These are phyloP conservation scores for Vigna trinervia DNA, from an alignment of 306 rosid species.

Conservation along the genomic window DNA sequence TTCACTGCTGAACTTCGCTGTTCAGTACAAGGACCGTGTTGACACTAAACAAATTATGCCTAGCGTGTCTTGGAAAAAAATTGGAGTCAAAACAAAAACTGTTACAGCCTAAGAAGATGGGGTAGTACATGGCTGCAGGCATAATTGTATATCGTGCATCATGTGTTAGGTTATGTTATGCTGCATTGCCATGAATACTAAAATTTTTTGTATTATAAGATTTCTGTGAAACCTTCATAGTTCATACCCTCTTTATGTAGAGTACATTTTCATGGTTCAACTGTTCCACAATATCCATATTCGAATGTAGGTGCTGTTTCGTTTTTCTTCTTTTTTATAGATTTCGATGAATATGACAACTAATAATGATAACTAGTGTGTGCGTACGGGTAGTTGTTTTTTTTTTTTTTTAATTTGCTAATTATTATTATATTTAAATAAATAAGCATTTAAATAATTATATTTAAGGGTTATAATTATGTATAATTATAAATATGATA, in stretches of 20 bases:
- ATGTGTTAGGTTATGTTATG: slow-evolving; percentile 34
- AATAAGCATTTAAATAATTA: no score
- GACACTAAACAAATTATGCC: slow-evolving; percentile 96
- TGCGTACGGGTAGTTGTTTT: no score
- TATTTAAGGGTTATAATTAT: no score
- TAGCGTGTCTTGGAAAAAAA: slow-evolving; percentile 86
- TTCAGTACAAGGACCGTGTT: slow-evolving; percentile 77
- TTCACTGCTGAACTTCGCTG: slow-evolving; percentile 85
- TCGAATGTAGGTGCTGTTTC: not conserved
- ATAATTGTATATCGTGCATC: slow-evolving; percentile 1
- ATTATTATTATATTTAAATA: no score
- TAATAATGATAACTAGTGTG: not conserved
- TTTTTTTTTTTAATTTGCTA: no score
- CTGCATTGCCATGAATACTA: slow-evolving; percentile 22
- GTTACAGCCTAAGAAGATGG: slow-evolving; percentile 50
- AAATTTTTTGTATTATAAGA: slow-evolving; percentile 1
- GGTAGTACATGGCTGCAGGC: not conserved
- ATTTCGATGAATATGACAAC: not conserved
- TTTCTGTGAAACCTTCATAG: slow-evolving; percentile 28
- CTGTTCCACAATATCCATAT: slow-evolving; percentile 24
- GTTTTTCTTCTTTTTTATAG: not conserved
- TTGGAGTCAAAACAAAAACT: slow-evolving; percentile 79
- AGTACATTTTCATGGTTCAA: slow-evolving; percentile 32
- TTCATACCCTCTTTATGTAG: slow-evolving; percentile 25
- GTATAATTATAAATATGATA: no score